phyloP scores from a whole-genome alignment of 2,329 filamentous ascomycete genomes.

The Pseudogymnoascus destructans region DNA sequence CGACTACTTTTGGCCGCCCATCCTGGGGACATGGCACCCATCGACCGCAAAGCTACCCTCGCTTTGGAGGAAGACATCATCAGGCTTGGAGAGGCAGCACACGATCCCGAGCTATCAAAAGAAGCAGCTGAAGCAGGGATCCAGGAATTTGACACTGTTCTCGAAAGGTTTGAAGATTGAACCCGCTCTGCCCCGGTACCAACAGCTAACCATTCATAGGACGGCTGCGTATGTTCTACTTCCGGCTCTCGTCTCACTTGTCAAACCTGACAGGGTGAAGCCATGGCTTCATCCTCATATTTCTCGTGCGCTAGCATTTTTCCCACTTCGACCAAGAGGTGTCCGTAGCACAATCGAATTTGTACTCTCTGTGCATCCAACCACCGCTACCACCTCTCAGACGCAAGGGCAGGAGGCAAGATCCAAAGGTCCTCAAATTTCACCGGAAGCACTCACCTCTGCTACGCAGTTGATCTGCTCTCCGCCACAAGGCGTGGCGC shows the following conservation, averaged over 20 bases:
- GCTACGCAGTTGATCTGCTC: constrained; percentile 48
- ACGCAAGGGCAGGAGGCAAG: constrained; percentile 16
- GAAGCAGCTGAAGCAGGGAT: neutral
- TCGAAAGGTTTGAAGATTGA: neutral
- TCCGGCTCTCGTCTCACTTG: constrained; percentile 47
- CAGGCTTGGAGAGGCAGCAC: constrained; percentile 1
- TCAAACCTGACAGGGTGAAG: constrained; percentile 47
- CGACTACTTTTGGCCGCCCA: neutral
- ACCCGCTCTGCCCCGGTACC: neutral
- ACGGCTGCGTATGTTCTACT: constrained; percentile 42
- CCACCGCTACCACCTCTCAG: constrained; percentile 13
- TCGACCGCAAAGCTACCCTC: neutral
- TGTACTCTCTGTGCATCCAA: constrained; percentile 53
- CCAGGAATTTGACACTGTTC: neutral
- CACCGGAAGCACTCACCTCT: constrained; percentile 53
- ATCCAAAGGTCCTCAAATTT: constrained; percentile 46
- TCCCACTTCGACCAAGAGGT: constrained; percentile 50
- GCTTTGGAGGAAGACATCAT: constrained; percentile 9
- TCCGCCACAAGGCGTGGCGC: constrained; percentile 40
- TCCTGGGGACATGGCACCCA: constrained; percentile 1
- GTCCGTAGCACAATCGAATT: constrained; percentile 59
- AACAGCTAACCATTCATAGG: constrained; percentile 15
- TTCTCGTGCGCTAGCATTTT: constrained; percentile 41
- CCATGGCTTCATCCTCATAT: constrained; percentile 46
- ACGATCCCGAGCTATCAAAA: neutral